Evolutionary conservation across 2,329 filamentous ascomycete species (phyloP).

Genomic region (Pleoardoris graminearum): DNA sequence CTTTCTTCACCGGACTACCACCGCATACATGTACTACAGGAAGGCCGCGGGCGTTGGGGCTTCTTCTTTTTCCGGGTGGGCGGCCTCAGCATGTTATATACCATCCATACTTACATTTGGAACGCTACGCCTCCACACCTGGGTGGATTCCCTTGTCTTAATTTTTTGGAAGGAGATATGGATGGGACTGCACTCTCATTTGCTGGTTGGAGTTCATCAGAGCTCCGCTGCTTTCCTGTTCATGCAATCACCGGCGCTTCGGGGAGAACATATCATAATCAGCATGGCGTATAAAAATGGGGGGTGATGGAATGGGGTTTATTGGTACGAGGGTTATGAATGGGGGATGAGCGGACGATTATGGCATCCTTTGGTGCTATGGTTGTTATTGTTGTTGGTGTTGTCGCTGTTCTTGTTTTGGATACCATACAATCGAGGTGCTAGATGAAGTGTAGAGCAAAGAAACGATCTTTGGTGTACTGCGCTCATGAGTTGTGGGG

Average conservation of each 20-base stretch:
- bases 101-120: conserved; percentile 11
- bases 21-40: conserved; percentile 19
- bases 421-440: not conserved
- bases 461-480: not conserved
- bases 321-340: not conserved
- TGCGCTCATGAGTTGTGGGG: too few species aligned
- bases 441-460: not conserved
- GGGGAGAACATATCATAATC: conserved; percentile 1
- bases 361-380: not conserved
- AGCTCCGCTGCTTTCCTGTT: not conserved
- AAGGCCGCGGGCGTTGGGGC: conserved; percentile 6
- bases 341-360: not conserved
- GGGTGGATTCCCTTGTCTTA: not conserved
- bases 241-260: conserved; percentile 1
- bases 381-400: too few species aligned
- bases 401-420: not conserved
- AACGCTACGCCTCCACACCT: not conserved
- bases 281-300: conserved; percentile 8
- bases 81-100: conserved; percentile 22
- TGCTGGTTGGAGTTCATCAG: not conserved
- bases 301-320: not conserved
- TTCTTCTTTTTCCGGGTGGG: conserved; percentile 4
- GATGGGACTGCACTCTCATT: not conserved
- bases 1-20: conserved; percentile 8
- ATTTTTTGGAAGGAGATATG: not conserved